Percentiles rank a stretch among this genome's conserved stretches.
Evolutionary conservation across 73 alveolate species (phyloP).

Genomic region (Tetrahymena borealis): DNA sequence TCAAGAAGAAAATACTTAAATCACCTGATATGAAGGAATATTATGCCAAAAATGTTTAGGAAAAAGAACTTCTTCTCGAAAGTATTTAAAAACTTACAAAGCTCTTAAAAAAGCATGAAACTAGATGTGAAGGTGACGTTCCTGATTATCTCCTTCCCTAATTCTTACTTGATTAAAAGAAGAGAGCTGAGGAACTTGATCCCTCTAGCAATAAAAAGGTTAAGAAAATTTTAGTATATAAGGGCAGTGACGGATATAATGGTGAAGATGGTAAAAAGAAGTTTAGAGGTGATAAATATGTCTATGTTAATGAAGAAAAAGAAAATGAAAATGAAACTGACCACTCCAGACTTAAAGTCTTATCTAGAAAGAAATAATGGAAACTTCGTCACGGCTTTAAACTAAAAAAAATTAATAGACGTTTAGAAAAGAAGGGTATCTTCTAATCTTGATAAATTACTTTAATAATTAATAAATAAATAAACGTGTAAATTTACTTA

Average conservation of each 20-base stretch:
- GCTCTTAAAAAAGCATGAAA: not conserved
- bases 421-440: conserved; percentile 40
- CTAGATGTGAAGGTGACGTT: conserved; percentile 24
- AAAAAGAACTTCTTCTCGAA: conserved; percentile 22
- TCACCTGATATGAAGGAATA: conserved; percentile 35
- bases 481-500: too few species aligned
- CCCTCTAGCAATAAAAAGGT: not conserved
- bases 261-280: not conserved
- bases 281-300: conserved; percentile 6
- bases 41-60: conserved; percentile 12
- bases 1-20: conserved; percentile 27
- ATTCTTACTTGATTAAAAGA: conserved; percentile 7
- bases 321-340: conserved; percentile 28
- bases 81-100: conserved; percentile 6
- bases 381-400: conserved; percentile 34
- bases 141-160: conserved; percentile 41
- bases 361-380: conserved; percentile 34
- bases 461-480: not conserved
- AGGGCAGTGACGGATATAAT: not conserved
- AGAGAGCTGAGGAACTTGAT: not conserved
- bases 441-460: conserved; percentile 15
- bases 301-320: conserved; percentile 9
- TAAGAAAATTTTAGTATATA: not conserved
- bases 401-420: conserved; percentile 29
- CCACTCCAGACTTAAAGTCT: conserved; percentile 17